These are phyloP conservation scores for Psilocybe sp. DNA, from an alignment of 768 basidiomycete species.

Conservation along the genomic window DNA sequence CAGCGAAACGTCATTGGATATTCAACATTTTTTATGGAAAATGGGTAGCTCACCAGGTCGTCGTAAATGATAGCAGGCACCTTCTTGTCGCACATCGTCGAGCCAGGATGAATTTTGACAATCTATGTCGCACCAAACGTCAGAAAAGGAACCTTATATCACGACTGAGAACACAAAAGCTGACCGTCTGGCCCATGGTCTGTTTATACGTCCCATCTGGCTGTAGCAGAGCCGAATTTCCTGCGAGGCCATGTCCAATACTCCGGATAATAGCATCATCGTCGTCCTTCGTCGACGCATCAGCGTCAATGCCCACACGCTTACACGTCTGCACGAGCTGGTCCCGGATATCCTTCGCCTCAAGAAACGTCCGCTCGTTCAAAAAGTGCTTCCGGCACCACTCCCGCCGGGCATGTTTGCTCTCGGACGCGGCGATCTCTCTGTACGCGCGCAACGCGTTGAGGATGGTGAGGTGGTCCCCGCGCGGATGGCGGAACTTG, in stretches of 20 bases:
- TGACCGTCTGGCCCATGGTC: constrained; percentile 65
- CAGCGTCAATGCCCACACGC: constrained; percentile 59
- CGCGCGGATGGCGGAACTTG: constrained; percentile 80
- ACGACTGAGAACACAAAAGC: constrained; percentile 16
- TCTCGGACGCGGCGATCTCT: constrained; percentile 53
- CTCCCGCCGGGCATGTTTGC: constrained; percentile 46
- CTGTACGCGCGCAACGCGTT: constrained; percentile 83
- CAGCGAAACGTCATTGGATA: background rate
- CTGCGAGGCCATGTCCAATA: constrained; percentile 72
- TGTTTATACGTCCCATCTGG: constrained; percentile 88
- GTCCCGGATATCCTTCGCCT: constrained; percentile 75
- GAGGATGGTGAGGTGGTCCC: constrained; percentile 89
- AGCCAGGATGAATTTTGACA: constrained; percentile 91
- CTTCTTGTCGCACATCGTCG: constrained; percentile 77
- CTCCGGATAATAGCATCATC: constrained; percentile 69
- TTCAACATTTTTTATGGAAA: background rate
- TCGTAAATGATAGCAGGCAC: constrained; percentile 88
- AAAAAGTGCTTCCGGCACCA: constrained; percentile 89
- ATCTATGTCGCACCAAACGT: constrained; percentile 31
- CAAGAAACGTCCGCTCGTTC: constrained; percentile 76
- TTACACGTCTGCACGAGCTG: constrained; percentile 73
- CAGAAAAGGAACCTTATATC: background rate
- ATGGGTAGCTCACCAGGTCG: constrained; percentile 67
- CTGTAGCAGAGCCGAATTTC: constrained; percentile 81
- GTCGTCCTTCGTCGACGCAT: constrained; percentile 55